phyloP scores from a whole-genome alignment of 176 grass and related monocot genomes.

The Musa troglodytarum region DNA sequence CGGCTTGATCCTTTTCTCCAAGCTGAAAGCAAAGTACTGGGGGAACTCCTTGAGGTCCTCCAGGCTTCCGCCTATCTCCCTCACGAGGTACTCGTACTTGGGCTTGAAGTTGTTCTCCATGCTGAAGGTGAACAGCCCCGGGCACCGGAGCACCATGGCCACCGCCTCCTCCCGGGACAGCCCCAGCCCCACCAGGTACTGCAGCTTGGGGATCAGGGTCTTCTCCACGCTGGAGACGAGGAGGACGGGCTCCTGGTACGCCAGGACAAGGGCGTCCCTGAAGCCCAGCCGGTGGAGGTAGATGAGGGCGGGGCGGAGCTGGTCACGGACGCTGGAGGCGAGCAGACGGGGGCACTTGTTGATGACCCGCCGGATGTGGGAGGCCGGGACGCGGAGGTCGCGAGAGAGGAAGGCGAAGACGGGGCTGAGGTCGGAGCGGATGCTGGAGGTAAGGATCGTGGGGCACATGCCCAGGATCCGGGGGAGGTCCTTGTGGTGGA shows the following conservation, averaged over 20 bases:
- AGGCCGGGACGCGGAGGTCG: constrained; percentile 21
- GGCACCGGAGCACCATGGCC: constrained; percentile 35
- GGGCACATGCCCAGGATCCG: constrained; percentile 45
- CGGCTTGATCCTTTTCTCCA: constrained; percentile 59
- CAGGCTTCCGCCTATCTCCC: constrained; percentile 28
- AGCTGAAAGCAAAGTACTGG: constrained; percentile 74
- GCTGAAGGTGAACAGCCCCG: constrained; percentile 62
- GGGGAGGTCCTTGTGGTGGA: constrained; percentile 36
- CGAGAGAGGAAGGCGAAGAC: constrained; percentile 35
- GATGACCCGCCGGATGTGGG: constrained; percentile 1
- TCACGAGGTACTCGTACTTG: constrained; percentile 44
- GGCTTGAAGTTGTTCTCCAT: constrained; percentile 57
- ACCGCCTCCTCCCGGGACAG: constrained; percentile 38
- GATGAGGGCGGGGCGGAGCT: constrained; percentile 41
- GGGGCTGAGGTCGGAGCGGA: constrained; percentile 28
- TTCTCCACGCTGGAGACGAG: constrained; percentile 54
- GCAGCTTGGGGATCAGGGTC: constrained; percentile 62
- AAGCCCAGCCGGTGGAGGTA: constrained; percentile 46
- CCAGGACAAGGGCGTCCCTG: constrained; percentile 23
- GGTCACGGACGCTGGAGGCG: constrained; percentile 31
- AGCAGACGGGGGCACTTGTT: constrained; percentile 53
- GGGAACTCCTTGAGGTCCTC: constrained; percentile 55
- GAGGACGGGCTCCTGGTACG: constrained; percentile 41
- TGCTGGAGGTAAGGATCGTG: constrained; percentile 37
- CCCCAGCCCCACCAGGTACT: constrained; percentile 30